Conservation (phyloP, 1,284 basidiomycete genomes). For the Cryptococcus amylolentus region DNA sequence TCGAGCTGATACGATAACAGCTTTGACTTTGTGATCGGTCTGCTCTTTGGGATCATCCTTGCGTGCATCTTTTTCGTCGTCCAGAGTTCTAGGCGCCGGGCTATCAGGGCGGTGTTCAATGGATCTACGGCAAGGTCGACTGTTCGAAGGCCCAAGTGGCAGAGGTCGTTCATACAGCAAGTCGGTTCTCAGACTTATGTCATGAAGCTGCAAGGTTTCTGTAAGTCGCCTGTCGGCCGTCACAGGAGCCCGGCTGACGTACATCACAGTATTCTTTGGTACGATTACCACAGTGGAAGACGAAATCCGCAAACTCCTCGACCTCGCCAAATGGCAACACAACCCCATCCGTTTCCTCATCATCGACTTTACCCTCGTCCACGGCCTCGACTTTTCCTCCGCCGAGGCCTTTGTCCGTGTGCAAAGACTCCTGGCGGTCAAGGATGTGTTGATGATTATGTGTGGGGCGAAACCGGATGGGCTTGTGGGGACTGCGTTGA, state of each 20-base stretch:
- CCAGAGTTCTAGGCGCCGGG: conserved; percentile 77
- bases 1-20: conserved; percentile 29
- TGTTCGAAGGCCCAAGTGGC: conserved; percentile 81
- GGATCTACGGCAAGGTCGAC: conserved; percentile 82
- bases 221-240: conserved; percentile 21
- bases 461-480: conserved; percentile 72
- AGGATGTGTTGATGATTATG: conserved; percentile 77
- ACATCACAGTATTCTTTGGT: conserved; percentile 75
- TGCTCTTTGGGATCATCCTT: conserved; percentile 85
- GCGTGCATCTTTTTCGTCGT: conserved; percentile 96
- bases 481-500: conserved; percentile 65
- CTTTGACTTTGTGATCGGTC: conserved; percentile 92
- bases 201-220: conserved; percentile 75
- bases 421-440: conserved; percentile 73
- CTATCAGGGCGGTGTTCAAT: conserved; percentile 75
- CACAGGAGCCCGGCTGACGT: neutral
- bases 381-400: conserved; percentile 88
- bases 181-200: conserved; percentile 90
- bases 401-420: conserved; percentile 93
- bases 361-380: conserved; percentile 78
- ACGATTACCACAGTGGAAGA: conserved; percentile 87
- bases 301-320: conserved; percentile 61
- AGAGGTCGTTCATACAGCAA: conserved; percentile 83
- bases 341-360: conserved; percentile 86
- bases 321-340: conserved; percentile 67